Base-by-base conservation (phyloP, 352 stramenopile species). In the Phytopythium boreale region DNA sequence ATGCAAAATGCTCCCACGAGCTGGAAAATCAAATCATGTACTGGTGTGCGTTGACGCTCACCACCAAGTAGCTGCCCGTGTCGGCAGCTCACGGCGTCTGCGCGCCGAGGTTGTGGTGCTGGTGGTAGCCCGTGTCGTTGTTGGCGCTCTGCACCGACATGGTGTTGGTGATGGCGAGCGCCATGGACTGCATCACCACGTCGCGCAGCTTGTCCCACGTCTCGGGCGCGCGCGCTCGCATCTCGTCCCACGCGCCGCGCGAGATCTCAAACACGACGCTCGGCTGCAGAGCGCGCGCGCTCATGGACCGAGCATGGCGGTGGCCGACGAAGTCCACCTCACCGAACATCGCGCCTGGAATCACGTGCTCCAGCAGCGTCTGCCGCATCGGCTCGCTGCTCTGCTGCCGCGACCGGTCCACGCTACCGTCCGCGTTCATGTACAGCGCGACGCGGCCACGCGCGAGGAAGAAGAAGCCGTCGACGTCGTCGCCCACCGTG, bases 301-400 rank as follows among this genome's bases (percentile, higher is more conserved):
- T 77, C 78, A 92, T 87, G 64, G 84, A 79, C 41, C 86, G 79
- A 26, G 76, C 78, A 62, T 95, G 87, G 26, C 68, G 70, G 22
- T 70, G 67, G 36, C 84, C 79, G 53, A 95, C 93, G 61, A 96
- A 96, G 59, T 96, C 87, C 4, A 93, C 85, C 61, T 96, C 87
- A 26, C 87, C 87, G 67, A 96, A 96, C 79, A 94, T 90, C 36
- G 84, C 84, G 11, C 83, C 85, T 0, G 85, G 80, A 20, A 90
- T 79, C 46, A 92, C 84, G 34, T 83, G 81, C 64, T 93, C 83
- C 11, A 93, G 56, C 58, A 88, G 58, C 43, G 77, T 75, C 31
- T 93, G 56, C 19, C 74, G 56, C 60, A 22, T 12, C 11, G 53
- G 53, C 53, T 59, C 34, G 22, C 53, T 34, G 17, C 29, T 46